A percentile compares a stretch with the other conserved stretches of the same genome.
These are phyloP conservation scores for Stephania japonica DNA, from an alignment of 164 flowering plant species.

Conservation along the genomic window DNA sequence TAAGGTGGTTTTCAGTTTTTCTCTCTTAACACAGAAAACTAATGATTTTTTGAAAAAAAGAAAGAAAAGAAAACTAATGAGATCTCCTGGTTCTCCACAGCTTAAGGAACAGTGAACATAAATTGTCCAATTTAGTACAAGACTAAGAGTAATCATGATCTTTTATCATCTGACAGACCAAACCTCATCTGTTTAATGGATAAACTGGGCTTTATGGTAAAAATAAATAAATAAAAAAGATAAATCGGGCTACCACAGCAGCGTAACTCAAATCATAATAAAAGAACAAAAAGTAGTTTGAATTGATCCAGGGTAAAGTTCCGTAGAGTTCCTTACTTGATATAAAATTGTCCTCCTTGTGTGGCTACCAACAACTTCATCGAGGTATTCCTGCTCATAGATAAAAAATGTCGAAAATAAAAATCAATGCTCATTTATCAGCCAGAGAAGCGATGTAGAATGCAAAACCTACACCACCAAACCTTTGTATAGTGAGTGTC, in stretches of 20 bases:
- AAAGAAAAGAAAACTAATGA: background rate
- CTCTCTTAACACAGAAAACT: too few species aligned
- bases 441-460: background rate
- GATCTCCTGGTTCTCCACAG: background rate
- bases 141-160: too few species aligned
- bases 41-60: too few species aligned
- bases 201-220: too few species aligned
- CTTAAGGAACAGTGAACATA: background rate
- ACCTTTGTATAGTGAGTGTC: conserved; percentile 91
- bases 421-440: background rate
- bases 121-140: too few species aligned
- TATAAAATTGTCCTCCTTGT: conserved; percentile 68
- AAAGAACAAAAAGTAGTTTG: background rate
- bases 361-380: conserved; percentile 55
- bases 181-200: too few species aligned
- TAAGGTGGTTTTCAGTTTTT: too few species aligned
- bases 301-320: background rate
- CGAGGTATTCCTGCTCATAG: conserved; percentile 83
- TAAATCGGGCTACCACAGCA: too few species aligned
- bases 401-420: background rate
- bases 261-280: too few species aligned
- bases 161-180: too few species aligned
- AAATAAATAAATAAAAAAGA: too few species aligned
- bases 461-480: conserved; percentile 2
- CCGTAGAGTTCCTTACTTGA: conserved; percentile 43